phyloP scores from a whole-genome alignment of 805 yeast species.

The Ogataea pini region DNA sequence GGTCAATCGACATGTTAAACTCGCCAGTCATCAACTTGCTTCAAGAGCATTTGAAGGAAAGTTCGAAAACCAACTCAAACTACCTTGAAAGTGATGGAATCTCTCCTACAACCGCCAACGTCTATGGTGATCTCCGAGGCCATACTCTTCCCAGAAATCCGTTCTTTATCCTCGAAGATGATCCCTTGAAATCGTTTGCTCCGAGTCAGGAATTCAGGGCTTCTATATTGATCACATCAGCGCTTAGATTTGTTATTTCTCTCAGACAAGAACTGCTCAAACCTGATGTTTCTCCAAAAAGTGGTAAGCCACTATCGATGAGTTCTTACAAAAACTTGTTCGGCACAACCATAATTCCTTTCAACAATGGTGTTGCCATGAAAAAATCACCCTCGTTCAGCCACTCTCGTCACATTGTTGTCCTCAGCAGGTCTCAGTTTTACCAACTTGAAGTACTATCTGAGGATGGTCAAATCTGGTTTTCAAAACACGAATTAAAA shows the following conservation, averaged over 20 bases:
- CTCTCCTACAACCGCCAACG: slow-evolving; percentile 54
- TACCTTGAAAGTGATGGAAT: slow-evolving; percentile 54
- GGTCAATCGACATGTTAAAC: slow-evolving; percentile 46
- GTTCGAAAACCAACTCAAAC: slow-evolving; percentile 44
- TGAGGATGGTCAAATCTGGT: slow-evolving; percentile 47
- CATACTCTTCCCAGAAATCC: slow-evolving; percentile 78
- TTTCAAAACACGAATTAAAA: slow-evolving; percentile 52
- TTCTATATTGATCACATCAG: slow-evolving; percentile 63
- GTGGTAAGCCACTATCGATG: slow-evolving; percentile 61
- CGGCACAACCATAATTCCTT: slow-evolving; percentile 65
- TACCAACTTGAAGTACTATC: slow-evolving; percentile 52
- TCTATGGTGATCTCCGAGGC: slow-evolving; percentile 63
- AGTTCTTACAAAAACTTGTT: slow-evolving; percentile 64
- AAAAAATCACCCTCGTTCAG: slow-evolving; percentile 34
- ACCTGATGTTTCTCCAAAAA: slow-evolving; percentile 58
- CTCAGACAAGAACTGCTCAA: slow-evolving; percentile 53
- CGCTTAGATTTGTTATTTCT: slow-evolving; percentile 64
- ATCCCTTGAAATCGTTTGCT: slow-evolving; percentile 58
- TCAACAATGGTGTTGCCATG: slow-evolving; percentile 41
- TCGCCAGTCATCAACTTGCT: slow-evolving; percentile 44
- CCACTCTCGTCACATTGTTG: slow-evolving; percentile 50
- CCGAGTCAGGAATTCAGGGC: slow-evolving; percentile 71
- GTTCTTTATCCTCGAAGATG: slow-evolving; percentile 70
- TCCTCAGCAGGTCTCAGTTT: slow-evolving; percentile 51
- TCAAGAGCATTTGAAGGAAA: slow-evolving; percentile 54